Evolutionary conservation across 345 rosid genomes (phyloP), one percentile per base, ranked within the genome.

Genomic region (Lumnitzera racemosa): DNA sequence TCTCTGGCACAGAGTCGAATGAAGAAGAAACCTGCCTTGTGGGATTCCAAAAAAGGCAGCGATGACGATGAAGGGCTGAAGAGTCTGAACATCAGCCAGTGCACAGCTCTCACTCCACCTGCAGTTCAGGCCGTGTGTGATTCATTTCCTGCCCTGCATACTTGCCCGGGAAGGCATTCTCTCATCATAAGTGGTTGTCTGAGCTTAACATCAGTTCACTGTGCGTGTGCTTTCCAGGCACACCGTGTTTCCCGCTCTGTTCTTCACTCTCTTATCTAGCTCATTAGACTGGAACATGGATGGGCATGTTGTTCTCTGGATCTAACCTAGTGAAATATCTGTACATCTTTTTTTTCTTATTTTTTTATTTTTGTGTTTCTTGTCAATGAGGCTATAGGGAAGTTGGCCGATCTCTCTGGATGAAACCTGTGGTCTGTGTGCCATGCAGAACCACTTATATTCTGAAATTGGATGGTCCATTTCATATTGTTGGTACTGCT

Each of bases 171-270:
- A 16, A 82, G 88, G 76, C 99, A 94, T 75, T 88, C 99, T 15
- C 94, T 94, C 15, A 96, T 88, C 41, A 94, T 94, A 84, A 94
- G 99, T 53, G 97, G 99, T 47, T 94, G 99, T 72, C 60, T 84
- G 80, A 88, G 25, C 70, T 77, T 94, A 63, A 90, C 97, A 0
- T 84, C 99, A 0, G 99, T 94, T 52, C 97, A 90, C 65, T 94
- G 99, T 69, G 95, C 79, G 53, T 90, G 99, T 59, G 88, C 90
- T 0, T 61, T 81, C 50, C 89, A 84, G 56, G 81, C 99, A 51
- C 92, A 83, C 68, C 88, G 90, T 14, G 15, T 77, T 0, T 36
- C 70, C 4, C 72, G 63, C 74, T 17, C 47, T 15, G 53, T 88
- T 48, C 79, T 77, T 25, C 74, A 20, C 20, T 20, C 20, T 20